These are phyloP conservation scores for Salix caprea DNA, from an alignment of 345 rosid species.

Conservation along the genomic window DNA sequence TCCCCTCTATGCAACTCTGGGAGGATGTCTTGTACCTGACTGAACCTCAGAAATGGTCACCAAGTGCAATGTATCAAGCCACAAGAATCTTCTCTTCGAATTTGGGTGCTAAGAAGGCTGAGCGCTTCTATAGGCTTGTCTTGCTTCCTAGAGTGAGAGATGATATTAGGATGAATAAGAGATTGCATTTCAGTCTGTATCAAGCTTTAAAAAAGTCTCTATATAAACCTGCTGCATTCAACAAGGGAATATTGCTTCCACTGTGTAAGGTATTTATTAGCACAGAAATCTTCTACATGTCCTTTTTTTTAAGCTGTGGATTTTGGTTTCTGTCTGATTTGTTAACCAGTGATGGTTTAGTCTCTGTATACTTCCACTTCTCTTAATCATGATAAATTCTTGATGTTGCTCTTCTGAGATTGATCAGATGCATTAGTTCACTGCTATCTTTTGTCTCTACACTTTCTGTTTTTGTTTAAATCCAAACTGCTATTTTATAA, in stretches of 20 bases:
- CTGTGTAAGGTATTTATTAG: constrained; percentile 63
- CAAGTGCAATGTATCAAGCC: constrained; percentile 89
- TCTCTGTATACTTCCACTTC: not conserved
- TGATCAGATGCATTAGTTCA: not conserved
- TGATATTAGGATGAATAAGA: constrained; percentile 75
- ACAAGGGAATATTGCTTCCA: constrained; percentile 85
- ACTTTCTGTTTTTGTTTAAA: not conserved
- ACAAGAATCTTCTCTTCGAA: constrained; percentile 81
- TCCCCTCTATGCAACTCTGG: constrained; percentile 72
- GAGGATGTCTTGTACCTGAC: constrained; percentile 82
- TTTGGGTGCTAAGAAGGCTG: constrained; percentile 63
- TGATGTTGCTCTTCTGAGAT: not conserved
- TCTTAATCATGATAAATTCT: not conserved
- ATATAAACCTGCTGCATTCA: constrained; percentile 89
- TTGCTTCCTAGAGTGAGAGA: constrained; percentile 91
- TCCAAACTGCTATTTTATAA: not conserved
- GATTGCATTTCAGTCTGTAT: constrained; percentile 77
- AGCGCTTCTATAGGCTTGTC: constrained; percentile 66
- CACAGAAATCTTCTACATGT: not conserved
- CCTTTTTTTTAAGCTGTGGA: not conserved
- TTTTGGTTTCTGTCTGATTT: not conserved
- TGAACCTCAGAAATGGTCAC: constrained; percentile 94
- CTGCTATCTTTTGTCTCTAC: too few relatives aligned
- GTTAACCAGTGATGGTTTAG: not conserved
- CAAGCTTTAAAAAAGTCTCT: constrained; percentile 75